Base-by-base conservation (phyloP, 495 filamentous ascomycete genomes). In the Friedmanniomyces simplex region DNA sequence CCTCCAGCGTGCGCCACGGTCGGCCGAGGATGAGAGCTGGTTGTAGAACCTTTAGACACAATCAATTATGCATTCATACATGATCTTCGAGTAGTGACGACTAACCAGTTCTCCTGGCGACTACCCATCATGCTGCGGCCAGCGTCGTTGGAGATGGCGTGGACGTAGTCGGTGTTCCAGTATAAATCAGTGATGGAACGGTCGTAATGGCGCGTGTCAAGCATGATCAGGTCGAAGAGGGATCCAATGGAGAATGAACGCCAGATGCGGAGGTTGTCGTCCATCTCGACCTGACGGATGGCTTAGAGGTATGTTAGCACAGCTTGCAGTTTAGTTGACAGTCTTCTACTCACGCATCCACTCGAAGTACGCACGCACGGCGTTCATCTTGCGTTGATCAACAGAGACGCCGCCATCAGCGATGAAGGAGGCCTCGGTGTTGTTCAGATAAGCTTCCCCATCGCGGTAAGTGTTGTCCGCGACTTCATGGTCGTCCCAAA, bases 401-500 rank as follows among this genome's bases (percentile, higher is more conserved):
- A 84, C 78, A 46, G 75, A 74, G 30, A 84, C 73, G 20, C 79
- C 78, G 1, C 81, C 82, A 49, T 80, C 77, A 42, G 71, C 64
- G 45, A 82, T 67, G 66, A 84, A 85, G 0, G 80, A 81, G 2
- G 77, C 71, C 58, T 83, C 80, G 24, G 78, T 82, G 64, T 86
- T 84, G 62, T 75, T 77, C 50, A 84, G 66, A 20, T 77, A 66
- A 10, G 75, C 67, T 10, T 66, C 70, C 2, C 82, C 83, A 51
- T 74, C 77, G 34, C 75, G 71, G 59, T 77, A 87, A 16, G 74
- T 73, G 63, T 87, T 85, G 63, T 87, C 75, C n/a, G 79, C 79
- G 30, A 84, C 74, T 67, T 86, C 81, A 64, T 85, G 83, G 60
- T 85, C 83, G 66, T 86, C 83, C 83, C 83, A 87, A 11, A 83